Conservation (phyloP, 345 rosid species). For the Syzygium grande region DNA sequence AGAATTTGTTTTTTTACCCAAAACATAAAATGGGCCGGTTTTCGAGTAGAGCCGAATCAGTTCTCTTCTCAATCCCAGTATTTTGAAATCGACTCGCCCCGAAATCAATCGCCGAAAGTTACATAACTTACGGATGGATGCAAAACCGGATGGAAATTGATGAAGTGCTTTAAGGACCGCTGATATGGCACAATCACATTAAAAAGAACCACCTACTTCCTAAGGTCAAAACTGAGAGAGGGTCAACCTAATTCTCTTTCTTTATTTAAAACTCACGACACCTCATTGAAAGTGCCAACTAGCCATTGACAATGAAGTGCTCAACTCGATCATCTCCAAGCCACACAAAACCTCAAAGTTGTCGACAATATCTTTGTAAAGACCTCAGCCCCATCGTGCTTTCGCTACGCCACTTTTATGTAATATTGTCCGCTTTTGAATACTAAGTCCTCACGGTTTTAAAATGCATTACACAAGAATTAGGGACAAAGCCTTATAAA, state of each 20-base stretch:
- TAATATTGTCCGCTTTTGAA: no score
- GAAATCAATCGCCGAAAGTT: fast-evolving
- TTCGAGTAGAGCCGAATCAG: not conserved
- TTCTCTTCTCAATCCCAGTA: not conserved
- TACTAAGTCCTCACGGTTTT: no score
- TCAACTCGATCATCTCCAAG: not conserved
- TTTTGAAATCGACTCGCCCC: not conserved
- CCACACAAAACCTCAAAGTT: not conserved
- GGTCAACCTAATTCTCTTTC: not conserved
- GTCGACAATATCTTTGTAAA: not conserved
- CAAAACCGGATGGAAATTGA: not conserved
- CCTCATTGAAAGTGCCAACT: not conserved
- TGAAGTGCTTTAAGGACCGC: not conserved
- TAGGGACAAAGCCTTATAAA: no score
- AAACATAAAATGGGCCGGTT: not conserved
- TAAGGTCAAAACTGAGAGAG: not conserved
- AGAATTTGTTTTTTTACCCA: not conserved
- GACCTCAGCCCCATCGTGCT: no score
- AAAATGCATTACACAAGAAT: no score
- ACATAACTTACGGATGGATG: not conserved
- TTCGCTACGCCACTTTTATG: no score
- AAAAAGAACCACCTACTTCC: not conserved
- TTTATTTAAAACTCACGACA: not conserved
- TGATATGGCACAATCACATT: not conserved
- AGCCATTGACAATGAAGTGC: not conserved